These are phyloP conservation scores for Backusella mclennaniae DNA, from an alignment of 192 early-diverging fungal genomes.

Conservation along the genomic window DNA sequence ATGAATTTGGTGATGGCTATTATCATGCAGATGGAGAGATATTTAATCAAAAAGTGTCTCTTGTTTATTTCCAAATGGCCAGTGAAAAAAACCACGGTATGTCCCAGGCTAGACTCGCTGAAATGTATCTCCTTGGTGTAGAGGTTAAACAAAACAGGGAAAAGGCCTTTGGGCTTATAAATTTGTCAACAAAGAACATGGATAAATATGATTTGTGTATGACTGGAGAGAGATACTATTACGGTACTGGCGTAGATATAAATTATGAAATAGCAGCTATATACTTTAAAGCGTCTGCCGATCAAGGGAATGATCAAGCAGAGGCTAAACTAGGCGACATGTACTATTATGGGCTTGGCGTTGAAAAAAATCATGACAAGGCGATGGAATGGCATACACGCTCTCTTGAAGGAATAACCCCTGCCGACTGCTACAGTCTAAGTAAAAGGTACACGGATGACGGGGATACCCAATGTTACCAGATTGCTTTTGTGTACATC, in stretches of 20 bases:
- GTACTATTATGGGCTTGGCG: slow-evolving; percentile 46
- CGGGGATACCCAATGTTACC: slow-evolving; percentile 51
- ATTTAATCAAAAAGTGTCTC: background rate
- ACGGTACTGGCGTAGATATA: background rate
- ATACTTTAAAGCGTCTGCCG: background rate
- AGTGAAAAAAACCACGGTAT: background rate
- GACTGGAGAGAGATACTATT: background rate
- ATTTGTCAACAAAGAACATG: background rate
- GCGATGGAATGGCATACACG: slow-evolving; percentile 61
- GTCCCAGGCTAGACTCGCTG: background rate
- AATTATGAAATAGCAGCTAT: background rate
- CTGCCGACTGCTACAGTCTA: slow-evolving; percentile 72
- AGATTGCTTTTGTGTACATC: slow-evolving; percentile 61
- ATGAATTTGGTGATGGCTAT: slow-evolving; percentile 63
- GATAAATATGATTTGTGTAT: background rate
- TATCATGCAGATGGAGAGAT: slow-evolving; percentile 23
- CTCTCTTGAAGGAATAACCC: slow-evolving; percentile 62
- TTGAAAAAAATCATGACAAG: slow-evolving; percentile 40
- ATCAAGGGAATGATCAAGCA: background rate
- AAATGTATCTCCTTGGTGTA: background rate
- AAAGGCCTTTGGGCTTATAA: background rate
- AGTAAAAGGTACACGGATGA: slow-evolving; percentile 78
- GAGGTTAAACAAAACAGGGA: background rate
- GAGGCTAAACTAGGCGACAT: background rate
- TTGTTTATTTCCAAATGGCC: background rate